These are phyloP conservation scores for Solanum virginianum DNA, from an alignment of 257 asterid species.

Conservation along the genomic window DNA sequence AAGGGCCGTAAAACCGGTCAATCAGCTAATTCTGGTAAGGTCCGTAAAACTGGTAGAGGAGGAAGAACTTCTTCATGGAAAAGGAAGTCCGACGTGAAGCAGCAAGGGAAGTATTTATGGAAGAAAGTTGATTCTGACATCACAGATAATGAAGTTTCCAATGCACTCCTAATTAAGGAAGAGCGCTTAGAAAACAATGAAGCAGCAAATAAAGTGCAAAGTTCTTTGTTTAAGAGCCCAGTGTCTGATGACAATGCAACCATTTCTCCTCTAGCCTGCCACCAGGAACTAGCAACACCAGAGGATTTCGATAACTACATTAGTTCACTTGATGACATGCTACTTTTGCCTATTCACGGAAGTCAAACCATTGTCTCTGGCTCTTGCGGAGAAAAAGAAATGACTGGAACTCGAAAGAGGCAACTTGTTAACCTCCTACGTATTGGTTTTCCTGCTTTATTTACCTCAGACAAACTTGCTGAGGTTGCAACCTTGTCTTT, in stretches of 20 bases:
- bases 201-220: background rate
- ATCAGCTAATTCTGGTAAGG: background rate
- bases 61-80: background rate
- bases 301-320: constrained; percentile 24
- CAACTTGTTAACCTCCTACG: constrained; percentile 24
- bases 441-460: constrained; percentile 12
- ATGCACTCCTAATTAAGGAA: background rate
- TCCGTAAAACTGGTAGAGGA: background rate
- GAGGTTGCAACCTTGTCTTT: constrained; percentile 8
- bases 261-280: background rate
- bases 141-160: background rate
- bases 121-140: background rate
- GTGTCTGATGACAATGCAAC: background rate
- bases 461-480: constrained; percentile 9
- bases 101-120: background rate
- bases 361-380: background rate
- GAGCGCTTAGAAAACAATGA: background rate
- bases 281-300: background rate
- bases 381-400: background rate
- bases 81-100: background rate
- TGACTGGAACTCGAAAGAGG: constrained; percentile 7
- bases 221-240: background rate
- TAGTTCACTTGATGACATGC: constrained; percentile 26
- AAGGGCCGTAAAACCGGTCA: background rate
- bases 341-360: constrained; percentile 1